Conservation (phyloP, 768 basidiomycete genomes). For the Fomitopsis pulvina region DNA sequence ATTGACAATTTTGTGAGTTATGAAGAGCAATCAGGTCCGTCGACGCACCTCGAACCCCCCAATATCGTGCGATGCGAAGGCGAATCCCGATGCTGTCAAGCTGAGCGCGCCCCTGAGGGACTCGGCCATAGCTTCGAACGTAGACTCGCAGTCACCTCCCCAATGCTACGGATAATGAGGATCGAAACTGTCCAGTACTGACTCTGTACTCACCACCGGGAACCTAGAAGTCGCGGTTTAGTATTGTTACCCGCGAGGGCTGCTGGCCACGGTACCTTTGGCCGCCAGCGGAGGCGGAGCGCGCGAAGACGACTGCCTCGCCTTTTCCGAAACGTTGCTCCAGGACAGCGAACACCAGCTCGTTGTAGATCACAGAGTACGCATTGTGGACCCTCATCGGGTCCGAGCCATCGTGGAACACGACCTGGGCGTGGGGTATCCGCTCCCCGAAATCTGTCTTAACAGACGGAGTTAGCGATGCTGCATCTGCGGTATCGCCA, state of each 20-base stretch:
- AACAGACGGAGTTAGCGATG: not conserved
- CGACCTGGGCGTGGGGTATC: slow-evolving; percentile 59
- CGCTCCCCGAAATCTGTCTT: slow-evolving; percentile 77
- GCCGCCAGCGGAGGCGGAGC: slow-evolving; percentile 62
- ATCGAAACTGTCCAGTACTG: not conserved
- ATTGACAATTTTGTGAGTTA: not conserved
- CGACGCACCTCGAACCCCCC: slow-evolving; percentile 61
- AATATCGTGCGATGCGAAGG: slow-evolving; percentile 69
- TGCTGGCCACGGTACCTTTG: slow-evolving; percentile 38
- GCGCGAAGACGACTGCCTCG: slow-evolving; percentile 65
- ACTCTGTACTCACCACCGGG: slow-evolving; percentile 26
- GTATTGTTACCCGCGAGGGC: not conserved
- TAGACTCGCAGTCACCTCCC: slow-evolving; percentile 74
- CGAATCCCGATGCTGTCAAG: slow-evolving; percentile 62
- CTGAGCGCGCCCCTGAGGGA: slow-evolving; percentile 62
- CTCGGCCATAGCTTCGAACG: slow-evolving; percentile 76
- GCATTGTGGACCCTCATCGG: slow-evolving; percentile 66
- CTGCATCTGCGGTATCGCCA: not conserved
- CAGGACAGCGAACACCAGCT: slow-evolving; percentile 58
- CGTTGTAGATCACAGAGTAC: slow-evolving; percentile 67
- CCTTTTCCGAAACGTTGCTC: slow-evolving; percentile 52
- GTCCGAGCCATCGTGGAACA: slow-evolving; percentile 62
- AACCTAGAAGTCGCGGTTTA: slow-evolving; percentile 14
- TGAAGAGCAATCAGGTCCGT: not conserved
- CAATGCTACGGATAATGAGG: slow-evolving; percentile 38